These are phyloP conservation scores for Nemania bipapillata DNA, from an alignment of 2,329 filamentous ascomycete genomes.

Conservation along the genomic window DNA sequence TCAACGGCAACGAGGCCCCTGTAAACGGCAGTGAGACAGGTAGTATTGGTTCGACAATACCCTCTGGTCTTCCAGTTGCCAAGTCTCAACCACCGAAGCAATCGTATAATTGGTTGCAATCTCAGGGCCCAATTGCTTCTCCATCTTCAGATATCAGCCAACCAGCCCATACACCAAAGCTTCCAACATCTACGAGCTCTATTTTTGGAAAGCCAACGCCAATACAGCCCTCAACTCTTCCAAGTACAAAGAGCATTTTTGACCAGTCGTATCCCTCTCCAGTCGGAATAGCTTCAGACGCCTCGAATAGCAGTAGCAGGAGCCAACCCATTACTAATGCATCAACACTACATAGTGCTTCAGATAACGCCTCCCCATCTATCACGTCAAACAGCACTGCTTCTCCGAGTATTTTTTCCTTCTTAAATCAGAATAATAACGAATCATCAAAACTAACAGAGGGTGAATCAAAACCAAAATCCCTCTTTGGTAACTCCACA, in stretches of 20 bases:
- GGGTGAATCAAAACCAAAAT: neutral
- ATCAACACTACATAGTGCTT: neutral
- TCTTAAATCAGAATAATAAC: conserved; percentile 6
- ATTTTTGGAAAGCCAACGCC: neutral
- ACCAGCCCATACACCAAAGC: conserved; percentile 3
- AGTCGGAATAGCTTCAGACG: neutral
- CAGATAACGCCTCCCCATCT: neutral
- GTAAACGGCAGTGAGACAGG: conserved; percentile 33
- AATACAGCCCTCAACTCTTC: neutral
- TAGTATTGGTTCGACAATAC: conserved; percentile 21
- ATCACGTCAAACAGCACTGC: neutral
- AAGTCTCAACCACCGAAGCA: conserved; percentile 20
- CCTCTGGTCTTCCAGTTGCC: conserved; percentile 21
- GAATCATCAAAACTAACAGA: neutral
- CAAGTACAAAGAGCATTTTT: neutral
- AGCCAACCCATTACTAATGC: neutral
- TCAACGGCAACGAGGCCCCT: conserved; percentile 7
- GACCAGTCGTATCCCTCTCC: neutral
- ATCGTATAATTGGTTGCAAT: conserved; percentile 1
- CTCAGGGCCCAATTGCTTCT: neutral
- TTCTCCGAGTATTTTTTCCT: conserved; percentile 15
- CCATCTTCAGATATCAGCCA: conserved; percentile 18
- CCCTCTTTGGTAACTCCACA: neutral
- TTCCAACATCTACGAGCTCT: neutral
- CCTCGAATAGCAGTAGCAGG: neutral